Evolutionary conservation across 257 asterid genomes (phyloP).

Genomic region (Asclepias syriaca): DNA sequence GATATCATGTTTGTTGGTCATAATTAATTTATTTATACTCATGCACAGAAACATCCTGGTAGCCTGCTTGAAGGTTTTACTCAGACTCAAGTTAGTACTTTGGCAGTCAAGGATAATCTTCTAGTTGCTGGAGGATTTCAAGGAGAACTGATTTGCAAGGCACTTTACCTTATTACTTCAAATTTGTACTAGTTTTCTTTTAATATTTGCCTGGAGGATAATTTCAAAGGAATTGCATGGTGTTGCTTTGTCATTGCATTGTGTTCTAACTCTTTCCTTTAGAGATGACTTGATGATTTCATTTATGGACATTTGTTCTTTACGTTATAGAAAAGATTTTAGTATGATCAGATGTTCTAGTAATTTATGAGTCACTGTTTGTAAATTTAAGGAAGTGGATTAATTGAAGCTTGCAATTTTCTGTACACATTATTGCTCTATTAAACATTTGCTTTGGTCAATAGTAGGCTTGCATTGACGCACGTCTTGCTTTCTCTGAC

Average conservation of each 20-base stretch:
- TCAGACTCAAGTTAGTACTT: constrained; percentile 91
- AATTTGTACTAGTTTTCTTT: neutral
- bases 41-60: constrained; percentile 81
- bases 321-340: neutral
- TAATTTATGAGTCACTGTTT: neutral
- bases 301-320: neutral
- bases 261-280: neutral
- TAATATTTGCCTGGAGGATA: neutral
- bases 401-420: too few species aligned
- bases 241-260: neutral
- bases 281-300: neutral
- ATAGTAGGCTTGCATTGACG: neutral
- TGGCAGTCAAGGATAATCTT: constrained; percentile 81
- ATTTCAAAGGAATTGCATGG: neutral
- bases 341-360: neutral
- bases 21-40: neutral
- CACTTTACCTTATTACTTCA: neutral
- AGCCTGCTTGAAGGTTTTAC: constrained; percentile 87
- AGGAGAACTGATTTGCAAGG: constrained; percentile 86
- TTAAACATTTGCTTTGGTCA: too few species aligned
- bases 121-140: constrained; percentile 98
- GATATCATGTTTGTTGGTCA: neutral
- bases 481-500: constrained; percentile 2
- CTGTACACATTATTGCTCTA: too few species aligned
- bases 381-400: neutral